phyloP scores from a whole-genome alignment of 768 basidiomycete genomes.

The Sistotremastrum suecicum region DNA sequence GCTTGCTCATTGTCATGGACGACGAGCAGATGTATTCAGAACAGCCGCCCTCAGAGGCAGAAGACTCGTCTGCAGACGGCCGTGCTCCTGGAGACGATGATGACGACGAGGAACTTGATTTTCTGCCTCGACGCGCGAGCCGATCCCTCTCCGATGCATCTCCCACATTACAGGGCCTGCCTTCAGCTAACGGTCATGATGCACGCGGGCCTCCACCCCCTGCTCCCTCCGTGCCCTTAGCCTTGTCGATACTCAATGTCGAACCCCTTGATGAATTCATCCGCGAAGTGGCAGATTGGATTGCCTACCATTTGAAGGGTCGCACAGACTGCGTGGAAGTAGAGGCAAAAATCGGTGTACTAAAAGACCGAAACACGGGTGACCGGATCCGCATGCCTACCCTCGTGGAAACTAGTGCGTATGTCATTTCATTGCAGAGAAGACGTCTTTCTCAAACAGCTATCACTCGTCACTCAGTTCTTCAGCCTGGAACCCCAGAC shows the following conservation, averaged over 20 bases:
- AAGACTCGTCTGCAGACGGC: no score
- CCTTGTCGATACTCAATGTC: slow-evolving; percentile 71
- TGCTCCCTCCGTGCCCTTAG: slow-evolving; percentile 28
- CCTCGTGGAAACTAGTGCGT: slow-evolving; percentile 74
- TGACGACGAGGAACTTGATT: no score
- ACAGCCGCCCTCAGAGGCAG: no score
- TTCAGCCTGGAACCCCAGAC: slow-evolving; percentile 8
- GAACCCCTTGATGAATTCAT: slow-evolving; percentile 92
- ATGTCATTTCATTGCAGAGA: background rate
- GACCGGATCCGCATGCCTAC: slow-evolving; percentile 57
- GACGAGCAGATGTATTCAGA: no score
- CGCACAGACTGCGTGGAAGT: slow-evolving; percentile 51
- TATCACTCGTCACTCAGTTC: slow-evolving; percentile 11
- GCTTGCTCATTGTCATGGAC: no score
- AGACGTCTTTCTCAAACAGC: slow-evolving; percentile 16
- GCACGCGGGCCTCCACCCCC: no score
- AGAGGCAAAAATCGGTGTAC: slow-evolving; percentile 77
- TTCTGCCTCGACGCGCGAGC: no score
- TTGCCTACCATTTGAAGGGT: slow-evolving; percentile 47
- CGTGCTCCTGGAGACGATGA: no score
- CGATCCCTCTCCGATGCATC: no score
- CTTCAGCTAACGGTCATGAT: no score
- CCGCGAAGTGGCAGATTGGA: slow-evolving; percentile 79
- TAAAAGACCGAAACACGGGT: slow-evolving; percentile 43
- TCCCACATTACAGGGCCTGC: no score